Percentiles rank a stretch among this genome's conserved stretches.
phyloP scores from a whole-genome alignment of 2,329 filamentous ascomycete species.

The Diaporthe citri region DNA sequence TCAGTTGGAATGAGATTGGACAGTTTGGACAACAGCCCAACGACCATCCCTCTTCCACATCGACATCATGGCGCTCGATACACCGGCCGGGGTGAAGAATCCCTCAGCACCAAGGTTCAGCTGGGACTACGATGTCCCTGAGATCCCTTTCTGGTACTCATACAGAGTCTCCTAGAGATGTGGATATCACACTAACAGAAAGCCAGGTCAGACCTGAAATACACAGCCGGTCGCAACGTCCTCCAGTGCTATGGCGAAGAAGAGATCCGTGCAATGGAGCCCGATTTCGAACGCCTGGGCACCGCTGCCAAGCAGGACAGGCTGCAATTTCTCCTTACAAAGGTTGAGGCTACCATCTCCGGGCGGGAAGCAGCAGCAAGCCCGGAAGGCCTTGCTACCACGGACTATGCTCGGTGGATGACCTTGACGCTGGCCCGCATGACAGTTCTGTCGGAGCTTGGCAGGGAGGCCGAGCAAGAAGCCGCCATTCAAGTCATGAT shows the following conservation, averaged over 20 bases:
- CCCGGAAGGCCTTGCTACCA: background rate
- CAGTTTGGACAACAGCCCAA: background rate
- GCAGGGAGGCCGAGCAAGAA: conserved; percentile 15
- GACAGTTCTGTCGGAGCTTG: conserved; percentile 16
- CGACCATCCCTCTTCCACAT: background rate
- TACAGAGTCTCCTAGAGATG: background rate
- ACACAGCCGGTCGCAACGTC: conserved; percentile 3
- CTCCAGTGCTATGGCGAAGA: conserved; percentile 1
- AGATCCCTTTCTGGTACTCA: conserved; percentile 16
- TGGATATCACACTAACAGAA: background rate
- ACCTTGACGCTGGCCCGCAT: conserved; percentile 4
- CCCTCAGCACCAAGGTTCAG: conserved; percentile 11
- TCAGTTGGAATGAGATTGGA: background rate
- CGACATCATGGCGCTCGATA: background rate
- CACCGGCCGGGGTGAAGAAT: conserved; percentile 22
- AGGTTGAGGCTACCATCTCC: background rate
- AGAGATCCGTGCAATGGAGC: background rate
- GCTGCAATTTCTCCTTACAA: conserved; percentile 5
- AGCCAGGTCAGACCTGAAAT: background rate
- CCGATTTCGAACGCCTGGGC: background rate
- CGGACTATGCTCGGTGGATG: conserved; percentile 16
- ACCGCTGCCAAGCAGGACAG: background rate
- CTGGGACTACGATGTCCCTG: conserved; percentile 23
- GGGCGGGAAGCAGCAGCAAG: background rate
- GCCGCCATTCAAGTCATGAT: conserved; percentile 17